phyloP scores from a whole-genome alignment of 805 yeast species.

The Metschnikowia anglica region DNA sequence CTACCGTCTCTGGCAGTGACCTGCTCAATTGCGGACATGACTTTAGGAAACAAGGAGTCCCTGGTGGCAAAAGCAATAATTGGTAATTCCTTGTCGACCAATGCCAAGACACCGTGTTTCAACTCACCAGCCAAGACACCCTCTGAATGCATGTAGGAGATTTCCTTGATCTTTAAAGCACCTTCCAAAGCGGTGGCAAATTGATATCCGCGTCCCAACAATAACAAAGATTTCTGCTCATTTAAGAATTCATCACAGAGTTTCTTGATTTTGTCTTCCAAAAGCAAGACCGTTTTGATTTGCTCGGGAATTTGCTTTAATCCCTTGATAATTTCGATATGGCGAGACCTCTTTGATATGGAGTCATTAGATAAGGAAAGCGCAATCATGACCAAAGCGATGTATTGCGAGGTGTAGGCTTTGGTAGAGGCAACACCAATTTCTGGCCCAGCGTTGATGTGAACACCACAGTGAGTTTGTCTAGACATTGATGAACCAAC shows the following conservation, averaged over 20 bases:
- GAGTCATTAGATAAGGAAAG: slow-evolving; percentile 92
- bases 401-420: slow-evolving; percentile 97
- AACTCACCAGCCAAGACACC: slow-evolving; percentile 99
- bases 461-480: slow-evolving; percentile 98
- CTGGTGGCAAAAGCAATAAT: slow-evolving; percentile 94
- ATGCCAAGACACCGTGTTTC: slow-evolving; percentile 96
- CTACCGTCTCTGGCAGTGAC: slow-evolving; percentile 96
- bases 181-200: slow-evolving; percentile 97
- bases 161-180: slow-evolving; percentile 96
- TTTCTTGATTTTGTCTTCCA: slow-evolving; percentile 71
- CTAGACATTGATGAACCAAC: slow-evolving; percentile 97
- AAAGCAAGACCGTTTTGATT: slow-evolving; percentile 69
- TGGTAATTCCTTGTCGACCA: slow-evolving; percentile 92
- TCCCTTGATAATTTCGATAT: slow-evolving; percentile 82
- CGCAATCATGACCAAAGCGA: slow-evolving; percentile 96
- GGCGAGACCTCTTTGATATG: slow-evolving; percentile 72
- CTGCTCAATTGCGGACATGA: slow-evolving; percentile 92
- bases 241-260: slow-evolving; percentile 73
- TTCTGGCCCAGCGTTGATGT: slow-evolving; percentile 98
- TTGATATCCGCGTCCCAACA: slow-evolving; percentile 97
- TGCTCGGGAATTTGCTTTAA: slow-evolving; percentile 81
- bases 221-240: slow-evolving; percentile 79
- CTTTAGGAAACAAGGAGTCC: slow-evolving; percentile 94
- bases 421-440: slow-evolving; percentile 99
- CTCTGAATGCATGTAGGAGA: slow-evolving; percentile 98